phyloP scores from a whole-genome alignment of 2,329 filamentous ascomycete genomes.

The Colletotrichum sp. region DNA sequence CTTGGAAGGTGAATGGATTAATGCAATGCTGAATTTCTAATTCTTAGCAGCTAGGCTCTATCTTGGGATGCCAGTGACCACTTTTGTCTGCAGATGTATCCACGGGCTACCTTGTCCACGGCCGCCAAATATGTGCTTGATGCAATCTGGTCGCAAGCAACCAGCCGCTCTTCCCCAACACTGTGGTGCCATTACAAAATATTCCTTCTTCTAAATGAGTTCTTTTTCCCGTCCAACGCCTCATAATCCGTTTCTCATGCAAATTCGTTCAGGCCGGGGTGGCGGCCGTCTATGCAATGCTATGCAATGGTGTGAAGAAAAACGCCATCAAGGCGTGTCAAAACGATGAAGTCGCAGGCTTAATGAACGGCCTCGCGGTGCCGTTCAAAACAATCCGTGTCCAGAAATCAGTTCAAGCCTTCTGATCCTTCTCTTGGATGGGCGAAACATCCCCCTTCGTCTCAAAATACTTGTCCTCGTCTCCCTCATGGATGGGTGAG shows the following conservation, averaged over 20 bases:
- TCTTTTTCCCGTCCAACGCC: constrained; percentile 9
- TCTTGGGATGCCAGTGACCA: not conserved
- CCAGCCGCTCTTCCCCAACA: not conserved
- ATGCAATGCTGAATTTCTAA: not conserved
- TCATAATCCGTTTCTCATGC: constrained; percentile 20
- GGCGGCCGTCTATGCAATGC: constrained; percentile 8
- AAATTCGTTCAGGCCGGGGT: constrained; percentile 6
- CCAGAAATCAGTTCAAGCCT: not conserved
- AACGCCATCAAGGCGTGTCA: not conserved
- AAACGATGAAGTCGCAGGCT: not conserved
- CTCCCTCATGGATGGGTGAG: constrained; percentile 15
- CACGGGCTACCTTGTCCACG: not conserved
- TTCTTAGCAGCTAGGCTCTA: not conserved
- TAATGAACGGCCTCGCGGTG: not conserved
- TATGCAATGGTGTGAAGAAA: not conserved
- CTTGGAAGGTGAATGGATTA: not conserved
- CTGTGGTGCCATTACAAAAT: not conserved
- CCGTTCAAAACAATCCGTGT: not conserved
- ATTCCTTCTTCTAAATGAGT: not conserved
- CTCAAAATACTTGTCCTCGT: constrained; percentile 4
- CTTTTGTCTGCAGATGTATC: not conserved
- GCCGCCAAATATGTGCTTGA: not conserved
- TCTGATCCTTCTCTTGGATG: not conserved
- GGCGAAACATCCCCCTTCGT: not conserved
- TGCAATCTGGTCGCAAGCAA: not conserved